Percentiles rank a stretch among this genome's conserved stretches.
Conservation (phyloP, 768 basidiomycete species). For the Boletus subcaerulescens region DNA sequence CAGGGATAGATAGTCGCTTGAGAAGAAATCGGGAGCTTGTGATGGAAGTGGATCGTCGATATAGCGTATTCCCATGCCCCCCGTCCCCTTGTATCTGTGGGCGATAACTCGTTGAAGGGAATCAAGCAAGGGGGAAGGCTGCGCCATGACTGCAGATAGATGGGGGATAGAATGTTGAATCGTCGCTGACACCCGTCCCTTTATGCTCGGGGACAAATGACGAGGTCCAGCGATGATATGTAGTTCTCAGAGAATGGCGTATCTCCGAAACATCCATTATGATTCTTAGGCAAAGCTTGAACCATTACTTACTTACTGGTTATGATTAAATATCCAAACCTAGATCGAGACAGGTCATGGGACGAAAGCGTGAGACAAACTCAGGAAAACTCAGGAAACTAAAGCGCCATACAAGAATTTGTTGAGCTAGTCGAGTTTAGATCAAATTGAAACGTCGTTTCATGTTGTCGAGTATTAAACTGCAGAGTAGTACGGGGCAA, state of each 20-base stretch:
- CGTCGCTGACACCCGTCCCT: neutral
- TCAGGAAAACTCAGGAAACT: no score
- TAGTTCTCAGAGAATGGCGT: neutral
- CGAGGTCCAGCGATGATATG: neutral
- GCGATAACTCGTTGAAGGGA: conserved; percentile 14
- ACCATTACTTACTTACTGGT: neutral
- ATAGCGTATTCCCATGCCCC: neutral
- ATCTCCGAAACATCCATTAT: neutral
- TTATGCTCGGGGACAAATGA: conserved; percentile 1
- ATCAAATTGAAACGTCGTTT: neutral
- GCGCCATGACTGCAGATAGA: conserved; percentile 6
- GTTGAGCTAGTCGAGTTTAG: neutral
- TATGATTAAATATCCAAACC: neutral
- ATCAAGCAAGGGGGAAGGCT: conserved; percentile 3
- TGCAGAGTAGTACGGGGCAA: no score
- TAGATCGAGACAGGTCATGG: neutral
- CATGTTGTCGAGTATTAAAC: neutral
- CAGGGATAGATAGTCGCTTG: conserved; percentile 53
- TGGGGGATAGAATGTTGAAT: neutral
- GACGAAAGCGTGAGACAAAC: neutral
- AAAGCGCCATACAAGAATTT: neutral
- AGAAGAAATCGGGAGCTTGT: conserved; percentile 37
- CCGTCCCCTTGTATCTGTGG: conserved; percentile 2
- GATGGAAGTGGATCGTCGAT: conserved; percentile 20
- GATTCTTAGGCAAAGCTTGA: neutral